Evolutionary conservation across 23 red algal genomes (phyloP).

Genomic region (Pyropia yezoensis): DNA sequence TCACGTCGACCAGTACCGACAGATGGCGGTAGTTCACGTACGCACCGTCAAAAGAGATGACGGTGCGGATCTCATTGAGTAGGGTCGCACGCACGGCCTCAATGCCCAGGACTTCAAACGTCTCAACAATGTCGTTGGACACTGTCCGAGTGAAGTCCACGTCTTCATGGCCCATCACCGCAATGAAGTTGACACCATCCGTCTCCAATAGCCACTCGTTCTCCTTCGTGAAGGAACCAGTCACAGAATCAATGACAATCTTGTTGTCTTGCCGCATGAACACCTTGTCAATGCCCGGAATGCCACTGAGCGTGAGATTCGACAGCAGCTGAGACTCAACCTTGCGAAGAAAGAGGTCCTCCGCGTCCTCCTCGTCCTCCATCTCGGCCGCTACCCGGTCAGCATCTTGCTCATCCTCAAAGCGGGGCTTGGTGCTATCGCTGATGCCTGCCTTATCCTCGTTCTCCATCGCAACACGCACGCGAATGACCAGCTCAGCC

Average conservation of each 20-base stretch:
- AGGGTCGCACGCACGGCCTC: constrained; percentile 80
- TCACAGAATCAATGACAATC: constrained; percentile 29
- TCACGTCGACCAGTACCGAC: constrained; percentile 78
- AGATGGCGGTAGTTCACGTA: constrained; percentile 95
- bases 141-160: constrained; percentile 86
- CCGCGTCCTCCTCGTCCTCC: constrained; percentile 62
- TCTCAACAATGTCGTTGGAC: constrained; percentile 91
- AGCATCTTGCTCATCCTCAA: constrained; percentile 25
- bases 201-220: constrained; percentile 98
- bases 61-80: constrained; percentile 75
- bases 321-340: constrained; percentile 67
- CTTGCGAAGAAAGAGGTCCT: constrained; percentile 73
- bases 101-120: constrained; percentile 85
- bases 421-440: constrained; percentile 3
- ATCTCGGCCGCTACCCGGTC: background rate
- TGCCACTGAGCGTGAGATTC: constrained; percentile 76
- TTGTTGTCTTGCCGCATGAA: constrained; percentile 78
- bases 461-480: constrained; percentile 69
- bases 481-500: constrained; percentile 71
- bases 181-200: constrained; percentile 82
- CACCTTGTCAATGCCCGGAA: constrained; percentile 74
- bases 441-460: constrained; percentile 21
- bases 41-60: constrained; percentile 95
- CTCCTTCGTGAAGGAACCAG: constrained; percentile 29
- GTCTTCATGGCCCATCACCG: constrained; percentile 75